Percentiles rank a stretch among this genome's conserved stretches.
Evolutionary conservation across 306 rosid species (phyloP).

Genomic region (Vicia villosa): DNA sequence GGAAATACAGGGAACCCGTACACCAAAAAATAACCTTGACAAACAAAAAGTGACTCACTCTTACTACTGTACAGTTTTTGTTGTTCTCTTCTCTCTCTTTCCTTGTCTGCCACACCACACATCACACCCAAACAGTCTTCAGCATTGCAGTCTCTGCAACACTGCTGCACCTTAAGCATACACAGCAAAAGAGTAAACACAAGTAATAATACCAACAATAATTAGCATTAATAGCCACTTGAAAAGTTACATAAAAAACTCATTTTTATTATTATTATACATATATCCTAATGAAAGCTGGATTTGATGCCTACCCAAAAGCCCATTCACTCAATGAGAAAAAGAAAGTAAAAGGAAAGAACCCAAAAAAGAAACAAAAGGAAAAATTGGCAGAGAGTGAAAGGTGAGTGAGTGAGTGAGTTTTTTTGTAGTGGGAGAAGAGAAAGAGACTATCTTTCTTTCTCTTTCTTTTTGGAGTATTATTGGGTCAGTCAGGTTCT

Average conservation of each 20-base stretch:
- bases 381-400: constrained; percentile 42
- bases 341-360: constrained; percentile 31
- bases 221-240: neutral
- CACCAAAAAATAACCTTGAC: constrained; percentile 14
- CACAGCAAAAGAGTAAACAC: constrained; percentile 33
- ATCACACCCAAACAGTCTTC: constrained; percentile 77
- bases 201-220: constrained; percentile 9
- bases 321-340: constrained; percentile 26
- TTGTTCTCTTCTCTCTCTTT: constrained; percentile 27
- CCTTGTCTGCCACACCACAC: constrained; percentile 74
- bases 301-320: constrained; percentile 51
- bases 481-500: constrained; percentile 53
- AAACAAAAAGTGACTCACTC: constrained; percentile 30
- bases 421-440: constrained; percentile 4
- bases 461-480: constrained; percentile 49
- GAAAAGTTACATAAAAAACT: neutral
- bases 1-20: constrained; percentile 75
- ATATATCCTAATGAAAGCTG: constrained; percentile 39
- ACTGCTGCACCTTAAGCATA: constrained; percentile 49
- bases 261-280: constrained; percentile 9
- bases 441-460: no score
- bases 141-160: constrained; percentile 67
- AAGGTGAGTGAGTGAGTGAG: constrained; percentile 9
- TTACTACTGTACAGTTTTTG: constrained; percentile 33
- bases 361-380: constrained; percentile 35